phyloP scores from a whole-genome alignment of 345 rosid genomes.

The Populus davidiana region DNA sequence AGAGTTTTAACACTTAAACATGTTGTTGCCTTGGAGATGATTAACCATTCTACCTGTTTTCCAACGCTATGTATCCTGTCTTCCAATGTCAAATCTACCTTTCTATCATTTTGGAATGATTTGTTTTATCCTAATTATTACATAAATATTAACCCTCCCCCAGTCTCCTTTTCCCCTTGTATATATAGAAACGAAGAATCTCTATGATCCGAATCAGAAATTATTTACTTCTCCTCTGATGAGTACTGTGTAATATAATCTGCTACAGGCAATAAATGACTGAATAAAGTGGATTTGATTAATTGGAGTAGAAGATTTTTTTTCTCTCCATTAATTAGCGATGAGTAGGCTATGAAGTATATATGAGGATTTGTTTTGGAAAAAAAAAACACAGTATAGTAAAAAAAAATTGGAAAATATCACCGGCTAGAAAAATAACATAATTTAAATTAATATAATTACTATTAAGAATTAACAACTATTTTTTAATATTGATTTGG shows the following conservation, averaged over 20 bases:
- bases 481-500: too few relatives aligned
- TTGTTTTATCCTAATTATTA: not conserved
- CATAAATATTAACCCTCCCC: not conserved
- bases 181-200: not conserved
- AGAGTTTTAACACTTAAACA: not conserved
- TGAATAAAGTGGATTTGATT: constrained; percentile 14
- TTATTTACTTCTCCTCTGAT: not conserved
- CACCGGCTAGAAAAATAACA: too few relatives aligned
- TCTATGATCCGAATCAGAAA: not conserved
- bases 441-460: too few relatives aligned
- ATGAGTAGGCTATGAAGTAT: not conserved
- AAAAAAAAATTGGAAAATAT: too few relatives aligned
- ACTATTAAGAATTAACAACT: too few relatives aligned
- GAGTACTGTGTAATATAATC: not conserved
- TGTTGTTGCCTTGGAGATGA: not conserved
- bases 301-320: constrained; percentile 3
- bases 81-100: constrained; percentile 9
- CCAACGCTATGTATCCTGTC: not conserved
- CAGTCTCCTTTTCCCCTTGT: not conserved
- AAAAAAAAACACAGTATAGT: too few relatives aligned
- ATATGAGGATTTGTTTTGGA: too few relatives aligned
- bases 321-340: constrained; percentile 12
- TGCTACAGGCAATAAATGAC: constrained; percentile 3
- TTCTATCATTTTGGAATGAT: constrained; percentile 17
- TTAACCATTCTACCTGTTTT: not conserved